phyloP scores from a whole-genome alignment of 306 rosid species.

The Prunus armeniaca region DNA sequence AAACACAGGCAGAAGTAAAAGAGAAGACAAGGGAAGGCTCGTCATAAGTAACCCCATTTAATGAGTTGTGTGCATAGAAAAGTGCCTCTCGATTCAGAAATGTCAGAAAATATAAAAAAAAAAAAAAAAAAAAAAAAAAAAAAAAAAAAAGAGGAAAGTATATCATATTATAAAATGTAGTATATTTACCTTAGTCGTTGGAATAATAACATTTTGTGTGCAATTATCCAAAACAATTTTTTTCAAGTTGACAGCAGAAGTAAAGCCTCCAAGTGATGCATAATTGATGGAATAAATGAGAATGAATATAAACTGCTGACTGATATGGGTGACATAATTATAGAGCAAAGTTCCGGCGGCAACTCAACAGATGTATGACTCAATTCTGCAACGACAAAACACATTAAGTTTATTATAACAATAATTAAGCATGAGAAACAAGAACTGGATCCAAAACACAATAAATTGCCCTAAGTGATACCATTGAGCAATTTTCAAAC shows the following conservation, averaged over 20 bases:
- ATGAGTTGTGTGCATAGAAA: neutral
- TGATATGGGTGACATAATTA: constrained; percentile 73
- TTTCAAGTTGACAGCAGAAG: constrained; percentile 63
- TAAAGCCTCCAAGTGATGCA: constrained; percentile 72
- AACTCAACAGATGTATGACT: constrained; percentile 50
- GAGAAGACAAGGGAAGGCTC: neutral
- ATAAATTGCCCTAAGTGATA: neutral
- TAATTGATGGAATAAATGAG: constrained; percentile 71
- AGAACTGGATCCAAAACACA: neutral
- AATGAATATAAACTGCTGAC: constrained; percentile 45
- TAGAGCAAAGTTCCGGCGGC: constrained; percentile 76
- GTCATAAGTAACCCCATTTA: too few species aligned
- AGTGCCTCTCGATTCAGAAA: neutral
- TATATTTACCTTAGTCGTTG: constrained; percentile 49
- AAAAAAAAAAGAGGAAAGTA: neutral
- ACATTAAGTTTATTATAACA: neutral
- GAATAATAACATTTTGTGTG: constrained; percentile 45
- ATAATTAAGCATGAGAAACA: neutral
- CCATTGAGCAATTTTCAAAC: neutral
- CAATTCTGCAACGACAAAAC: constrained; percentile 45
- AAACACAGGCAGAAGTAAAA: neutral
- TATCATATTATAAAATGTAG: neutral
- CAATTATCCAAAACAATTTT: constrained; percentile 54
- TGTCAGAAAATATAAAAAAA: too few species aligned
- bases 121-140: too few species aligned